phyloP scores from a whole-genome alignment of 1,284 basidiomycete genomes.

The Gymnopus androsaceus region DNA sequence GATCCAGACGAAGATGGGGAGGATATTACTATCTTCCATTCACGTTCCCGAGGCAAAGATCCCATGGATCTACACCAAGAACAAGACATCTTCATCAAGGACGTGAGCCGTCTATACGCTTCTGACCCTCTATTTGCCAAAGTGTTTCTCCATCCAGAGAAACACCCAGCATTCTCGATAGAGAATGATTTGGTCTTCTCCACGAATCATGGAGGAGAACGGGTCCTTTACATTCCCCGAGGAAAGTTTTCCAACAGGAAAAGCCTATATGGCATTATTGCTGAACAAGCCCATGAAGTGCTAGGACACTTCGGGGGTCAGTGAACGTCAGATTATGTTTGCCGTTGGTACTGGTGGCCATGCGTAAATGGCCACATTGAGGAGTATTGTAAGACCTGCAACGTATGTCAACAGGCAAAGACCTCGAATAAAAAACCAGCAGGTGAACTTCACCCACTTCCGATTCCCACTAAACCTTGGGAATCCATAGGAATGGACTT shows the following conservation, averaged over 20 bases:
- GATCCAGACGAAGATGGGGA: not conserved
- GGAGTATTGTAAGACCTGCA: constrained; percentile 19
- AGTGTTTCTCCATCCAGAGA: constrained; percentile 1
- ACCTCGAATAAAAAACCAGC: not conserved
- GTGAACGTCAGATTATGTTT: constrained; percentile 26
- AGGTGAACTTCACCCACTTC: constrained; percentile 21
- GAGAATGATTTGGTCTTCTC: constrained; percentile 15
- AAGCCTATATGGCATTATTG: constrained; percentile 20
- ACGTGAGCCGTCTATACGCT: not conserved
- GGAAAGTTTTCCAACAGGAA: constrained; percentile 2
- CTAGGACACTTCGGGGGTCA: constrained; percentile 28
- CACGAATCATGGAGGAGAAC: constrained; percentile 14
- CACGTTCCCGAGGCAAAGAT: not conserved
- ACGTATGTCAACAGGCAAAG: constrained; percentile 20
- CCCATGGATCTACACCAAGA: not conserved
- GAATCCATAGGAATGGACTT: no score
- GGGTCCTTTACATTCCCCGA: constrained; percentile 25
- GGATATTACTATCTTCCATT: not conserved
- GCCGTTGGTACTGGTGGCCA: constrained; percentile 36
- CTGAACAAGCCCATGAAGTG: constrained; percentile 25
- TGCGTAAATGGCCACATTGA: constrained; percentile 17
- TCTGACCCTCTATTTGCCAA: constrained; percentile 15
- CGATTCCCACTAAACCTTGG: constrained; percentile 16
- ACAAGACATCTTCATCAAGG: not conserved
- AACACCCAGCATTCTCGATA: constrained; percentile 8